A percentile compares a stretch with the other conserved stretches of the same genome.
phyloP scores from a whole-genome alignment of 768 basidiomycete species.

The Paxillus ammoniavirescens region DNA sequence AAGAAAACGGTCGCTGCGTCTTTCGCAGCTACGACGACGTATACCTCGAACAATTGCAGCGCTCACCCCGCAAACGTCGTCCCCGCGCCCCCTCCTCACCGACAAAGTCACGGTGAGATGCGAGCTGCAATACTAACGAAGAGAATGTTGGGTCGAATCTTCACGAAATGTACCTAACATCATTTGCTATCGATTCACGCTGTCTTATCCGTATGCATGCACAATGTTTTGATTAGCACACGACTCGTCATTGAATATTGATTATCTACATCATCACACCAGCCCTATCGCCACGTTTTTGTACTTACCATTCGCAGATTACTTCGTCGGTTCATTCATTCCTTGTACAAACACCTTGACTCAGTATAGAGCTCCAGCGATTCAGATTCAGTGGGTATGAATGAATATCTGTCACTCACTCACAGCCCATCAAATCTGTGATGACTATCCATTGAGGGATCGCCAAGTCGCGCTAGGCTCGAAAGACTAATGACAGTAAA shows the following conservation, averaged over 20 bases:
- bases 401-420: not conserved
- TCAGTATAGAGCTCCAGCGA: not conserved
- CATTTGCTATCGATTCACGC: not conserved
- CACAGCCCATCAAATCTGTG: not conserved
- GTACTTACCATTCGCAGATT: conserved; percentile 2
- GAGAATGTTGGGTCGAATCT: conserved; percentile 6
- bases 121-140: conserved; percentile 5
- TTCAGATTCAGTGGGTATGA: not conserved
- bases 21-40: conserved; percentile 64
- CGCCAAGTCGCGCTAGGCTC: not conserved
- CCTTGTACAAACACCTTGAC: not conserved
- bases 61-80: conserved; percentile 39
- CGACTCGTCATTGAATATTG: not conserved
- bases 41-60: conserved; percentile 48
- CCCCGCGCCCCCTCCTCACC: conserved; percentile 21
- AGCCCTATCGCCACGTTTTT: conserved; percentile 3
- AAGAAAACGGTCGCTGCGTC: conserved; percentile 44
- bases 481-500: not conserved
- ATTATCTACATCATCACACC: conserved; percentile 6
- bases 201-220: not conserved
- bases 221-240: conserved; percentile 16
- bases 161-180: conserved; percentile 13
- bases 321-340: not conserved
- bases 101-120: conserved; percentile 20
- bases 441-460: too few relatives aligned